Percentiles rank a stretch among this genome's conserved stretches.
Conservation (phyloP, 2,329 filamentous ascomycete species). For the Cryphonectria japonica region DNA sequence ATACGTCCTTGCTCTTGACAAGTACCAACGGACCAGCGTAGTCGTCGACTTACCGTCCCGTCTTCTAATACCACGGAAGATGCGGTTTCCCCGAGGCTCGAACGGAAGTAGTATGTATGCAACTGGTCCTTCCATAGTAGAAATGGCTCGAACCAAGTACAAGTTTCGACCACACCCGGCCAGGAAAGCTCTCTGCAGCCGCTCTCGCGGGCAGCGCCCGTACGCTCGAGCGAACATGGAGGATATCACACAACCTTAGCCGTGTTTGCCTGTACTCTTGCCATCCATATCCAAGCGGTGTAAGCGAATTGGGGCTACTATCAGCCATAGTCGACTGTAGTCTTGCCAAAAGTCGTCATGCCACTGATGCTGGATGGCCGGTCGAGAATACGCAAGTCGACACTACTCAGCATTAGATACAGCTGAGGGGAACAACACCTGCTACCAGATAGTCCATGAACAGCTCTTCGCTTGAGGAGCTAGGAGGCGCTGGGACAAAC, state of each 20-base stretch:
- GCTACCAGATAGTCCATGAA: not conserved
- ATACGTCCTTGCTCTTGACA: not conserved
- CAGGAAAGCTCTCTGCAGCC: not conserved
- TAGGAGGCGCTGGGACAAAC: not conserved
- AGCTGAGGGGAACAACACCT: too few species aligned
- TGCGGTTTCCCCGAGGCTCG: not conserved
- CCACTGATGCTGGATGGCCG: not conserved
- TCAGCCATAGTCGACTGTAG: not conserved
- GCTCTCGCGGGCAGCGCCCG: not conserved
- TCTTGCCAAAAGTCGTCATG: not conserved
- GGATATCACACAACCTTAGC: not conserved
- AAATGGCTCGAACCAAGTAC: not conserved
- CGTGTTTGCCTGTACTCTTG: not conserved
- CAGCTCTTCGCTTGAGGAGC: not conserved
- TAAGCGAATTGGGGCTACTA: not conserved
- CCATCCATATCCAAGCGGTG: not conserved
- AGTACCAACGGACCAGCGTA: not conserved
- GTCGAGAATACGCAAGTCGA: not conserved
- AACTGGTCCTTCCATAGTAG: not conserved
- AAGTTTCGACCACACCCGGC: not conserved
- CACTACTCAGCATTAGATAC: not conserved
- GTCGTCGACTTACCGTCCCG: not conserved
- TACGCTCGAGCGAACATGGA: not conserved
- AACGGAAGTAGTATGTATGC: not conserved
- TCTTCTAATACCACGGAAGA: not conserved